phyloP scores from a whole-genome alignment of 768 basidiomycete genomes.

The Pholiota molesta region DNA sequence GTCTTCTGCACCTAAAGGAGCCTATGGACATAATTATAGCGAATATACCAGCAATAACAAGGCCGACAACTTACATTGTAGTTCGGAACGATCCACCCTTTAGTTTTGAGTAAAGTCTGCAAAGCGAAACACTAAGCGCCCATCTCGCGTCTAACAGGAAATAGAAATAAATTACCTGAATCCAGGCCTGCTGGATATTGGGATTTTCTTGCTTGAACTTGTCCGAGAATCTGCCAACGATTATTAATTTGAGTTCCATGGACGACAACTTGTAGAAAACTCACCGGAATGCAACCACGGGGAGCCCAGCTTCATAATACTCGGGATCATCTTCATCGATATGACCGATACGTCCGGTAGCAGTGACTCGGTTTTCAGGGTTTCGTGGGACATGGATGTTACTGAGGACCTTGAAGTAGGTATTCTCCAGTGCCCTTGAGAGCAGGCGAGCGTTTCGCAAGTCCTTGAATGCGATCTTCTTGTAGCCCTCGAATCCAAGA shows the following conservation, averaged over 20 bases:
- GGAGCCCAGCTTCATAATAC: slow-evolving; percentile 53
- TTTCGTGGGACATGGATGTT: slow-evolving; percentile 49
- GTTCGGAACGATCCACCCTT: slow-evolving; percentile 68
- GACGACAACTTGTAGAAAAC: not conserved
- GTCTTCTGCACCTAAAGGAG: slow-evolving; percentile 52
- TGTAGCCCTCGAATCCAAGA: slow-evolving; percentile 59
- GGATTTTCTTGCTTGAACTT: slow-evolving; percentile 55
- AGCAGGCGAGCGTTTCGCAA: slow-evolving; percentile 59
- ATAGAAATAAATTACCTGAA: slow-evolving; percentile 37
- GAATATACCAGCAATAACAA: not conserved
- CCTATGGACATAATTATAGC: slow-evolving; percentile 24
- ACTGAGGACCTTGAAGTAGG: slow-evolving; percentile 52
- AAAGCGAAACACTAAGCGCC: not conserved
- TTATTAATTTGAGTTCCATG: not conserved
- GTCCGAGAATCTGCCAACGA: slow-evolving; percentile 42
- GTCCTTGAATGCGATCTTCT: slow-evolving; percentile 45
- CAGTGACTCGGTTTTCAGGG: slow-evolving; percentile 8
- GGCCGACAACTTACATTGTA: slow-evolving; percentile 39
- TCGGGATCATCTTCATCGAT: slow-evolving; percentile 43
- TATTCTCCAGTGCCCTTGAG: slow-evolving; percentile 56
- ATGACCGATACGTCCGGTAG: slow-evolving; percentile 3
- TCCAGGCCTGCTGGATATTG: slow-evolving; percentile 53
- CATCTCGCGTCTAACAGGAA: slow-evolving; percentile 10
- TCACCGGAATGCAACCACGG: slow-evolving; percentile 62
- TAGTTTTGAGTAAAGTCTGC: slow-evolving; percentile 46